These are phyloP conservation scores for Malus hybrid DNA, from an alignment of 331 rosid species.

Conservation along the genomic window DNA sequence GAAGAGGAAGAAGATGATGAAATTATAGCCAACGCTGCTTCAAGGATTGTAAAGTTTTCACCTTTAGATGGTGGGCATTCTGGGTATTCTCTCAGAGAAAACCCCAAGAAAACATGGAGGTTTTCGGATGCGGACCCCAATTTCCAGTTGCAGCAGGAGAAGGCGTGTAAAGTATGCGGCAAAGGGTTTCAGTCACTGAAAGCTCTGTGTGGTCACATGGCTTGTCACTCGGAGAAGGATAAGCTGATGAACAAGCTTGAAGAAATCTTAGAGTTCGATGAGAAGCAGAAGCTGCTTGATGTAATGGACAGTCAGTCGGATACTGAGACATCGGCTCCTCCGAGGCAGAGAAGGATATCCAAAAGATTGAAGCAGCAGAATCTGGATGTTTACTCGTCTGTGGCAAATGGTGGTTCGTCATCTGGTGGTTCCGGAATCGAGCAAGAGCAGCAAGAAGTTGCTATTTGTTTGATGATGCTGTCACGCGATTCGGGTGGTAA, in stretches of 20 bases:
- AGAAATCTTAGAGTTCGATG: slow-evolving; percentile 10
- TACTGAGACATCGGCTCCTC: slow-evolving; percentile 53
- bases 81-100: slow-evolving; percentile 59
- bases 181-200: slow-evolving; percentile 70
- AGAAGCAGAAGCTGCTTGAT: slow-evolving; percentile 26
- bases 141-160: slow-evolving; percentile 22
- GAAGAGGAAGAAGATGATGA: slow-evolving; percentile 20
- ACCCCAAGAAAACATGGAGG: slow-evolving; percentile 69
- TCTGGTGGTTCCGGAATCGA: slow-evolving; percentile 42
- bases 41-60: slow-evolving; percentile 19
- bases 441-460: slow-evolving; percentile 61
- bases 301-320: slow-evolving; percentile 60
- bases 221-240: slow-evolving; percentile 64
- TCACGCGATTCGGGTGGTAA: slow-evolving; percentile 44
- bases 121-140: slow-evolving; percentile 36
- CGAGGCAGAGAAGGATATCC: slow-evolving; percentile 26
- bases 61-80: slow-evolving; percentile 26
- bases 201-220: slow-evolving; percentile 89
- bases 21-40: slow-evolving; percentile 9
- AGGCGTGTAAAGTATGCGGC: slow-evolving; percentile 76
- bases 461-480: slow-evolving; percentile 66
- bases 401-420: slow-evolving; percentile 33
- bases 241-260: slow-evolving; percentile 25
- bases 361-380: slow-evolving; percentile 39
- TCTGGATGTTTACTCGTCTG: slow-evolving; percentile 17